Evolutionary conservation across 805 yeast genomes (phyloP).

Genomic region (Lachancea quebecensis): DNA sequence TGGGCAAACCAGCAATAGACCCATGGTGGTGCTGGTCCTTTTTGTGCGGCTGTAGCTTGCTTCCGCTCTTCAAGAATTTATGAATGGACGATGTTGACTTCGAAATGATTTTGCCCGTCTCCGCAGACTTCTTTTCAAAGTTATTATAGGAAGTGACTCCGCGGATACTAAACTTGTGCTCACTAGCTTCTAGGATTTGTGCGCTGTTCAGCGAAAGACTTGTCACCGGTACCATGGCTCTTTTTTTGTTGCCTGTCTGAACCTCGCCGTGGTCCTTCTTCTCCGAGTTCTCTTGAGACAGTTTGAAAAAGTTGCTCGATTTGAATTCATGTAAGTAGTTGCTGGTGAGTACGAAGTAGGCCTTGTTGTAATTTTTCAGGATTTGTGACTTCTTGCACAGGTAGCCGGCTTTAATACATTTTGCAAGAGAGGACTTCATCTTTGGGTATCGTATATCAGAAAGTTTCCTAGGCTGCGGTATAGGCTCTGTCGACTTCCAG

Average conservation of each 20-base stretch:
- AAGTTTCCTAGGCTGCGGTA: constrained; percentile 41
- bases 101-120: constrained; percentile 15
- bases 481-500: constrained; percentile 34
- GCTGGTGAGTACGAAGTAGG: constrained; percentile 62
- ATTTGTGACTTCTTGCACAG: constrained; percentile 56
- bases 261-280: constrained; percentile 11
- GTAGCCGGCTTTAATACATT: constrained; percentile 52
- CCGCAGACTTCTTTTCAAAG: constrained; percentile 13
- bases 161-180: constrained; percentile 35
- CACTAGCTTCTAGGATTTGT: constrained; percentile 28
- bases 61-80: constrained; percentile 16
- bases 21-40: constrained; percentile 1
- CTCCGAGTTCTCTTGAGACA: constrained; percentile 6
- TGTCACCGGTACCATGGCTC: constrained; percentile 41
- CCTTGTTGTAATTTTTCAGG: constrained; percentile 51
- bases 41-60: constrained; percentile 7
- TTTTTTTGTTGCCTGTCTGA: constrained; percentile 32
- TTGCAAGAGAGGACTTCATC: constrained; percentile 44
- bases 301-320: constrained; percentile 29
- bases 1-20: not conserved
- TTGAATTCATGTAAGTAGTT: constrained; percentile 63
- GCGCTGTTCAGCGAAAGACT: constrained; percentile 37
- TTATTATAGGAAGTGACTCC: constrained; percentile 28
- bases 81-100: constrained; percentile 16
- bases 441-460: constrained; percentile 48